Base-by-base conservation (phyloP, 345 rosid species). In the Melastoma malabathricum region DNA sequence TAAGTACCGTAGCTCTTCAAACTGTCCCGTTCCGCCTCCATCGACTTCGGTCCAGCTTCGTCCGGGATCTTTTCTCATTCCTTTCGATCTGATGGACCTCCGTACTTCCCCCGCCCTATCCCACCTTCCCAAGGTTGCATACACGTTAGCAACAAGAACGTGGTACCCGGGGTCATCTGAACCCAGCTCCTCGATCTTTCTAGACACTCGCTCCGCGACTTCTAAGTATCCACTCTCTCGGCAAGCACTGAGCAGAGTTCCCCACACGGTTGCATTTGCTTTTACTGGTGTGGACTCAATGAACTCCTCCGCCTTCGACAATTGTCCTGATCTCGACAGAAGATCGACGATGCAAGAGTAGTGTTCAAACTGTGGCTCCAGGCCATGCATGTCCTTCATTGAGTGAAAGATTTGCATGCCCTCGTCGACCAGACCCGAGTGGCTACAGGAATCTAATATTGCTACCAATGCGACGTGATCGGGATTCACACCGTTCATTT, bases 381-480 rank as follows among this genome's bases (percentile, higher is more conserved):
- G 57, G 51, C 66, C 63, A 59, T 74, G 74, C 64, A 52, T 65
- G 46, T 59, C 65, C 68, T 71, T 72, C 80, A 83, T 75, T 66
- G 46, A 61, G 17, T 75, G 61, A 44, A 83, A 80, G 54, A 49
- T 72, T 50, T 71, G 67, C 45, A 77, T 57, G 15, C 88, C 93
- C 58, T 78, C 80, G 56, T 84, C 83, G 8, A 78, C 84, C 57
- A 84, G 59, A 63, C 93, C 85, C n/a, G 88, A 81, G 58, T 78
- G 81, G 67, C 93, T 81, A 61, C 93, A 81, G 54, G 93, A 85
- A 64, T 66, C 74, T 47, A 81, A 66, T 66, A 78, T 46, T 4
- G 85, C 69, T 52, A 84, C 68, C 62, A 78, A 78, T 46, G 70
- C 72, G 39, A 78, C 72, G 49, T 38, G 64, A 73, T 83, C 87